Conservation (phyloP, 129 eudicot genomes). For the Helianthus tuberosus region DNA sequence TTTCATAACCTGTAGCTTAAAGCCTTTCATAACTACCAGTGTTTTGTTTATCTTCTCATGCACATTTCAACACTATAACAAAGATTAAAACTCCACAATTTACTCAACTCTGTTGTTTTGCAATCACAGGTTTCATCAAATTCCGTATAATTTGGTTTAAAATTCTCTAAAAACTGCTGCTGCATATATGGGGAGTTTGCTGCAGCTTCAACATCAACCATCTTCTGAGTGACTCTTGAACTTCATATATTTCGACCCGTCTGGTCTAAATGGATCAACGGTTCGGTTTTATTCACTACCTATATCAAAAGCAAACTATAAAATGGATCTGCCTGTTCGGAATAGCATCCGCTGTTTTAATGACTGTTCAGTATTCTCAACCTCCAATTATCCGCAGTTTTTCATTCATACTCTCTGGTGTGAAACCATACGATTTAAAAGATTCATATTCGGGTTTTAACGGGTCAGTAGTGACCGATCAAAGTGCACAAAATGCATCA, state of each 20-base stretch:
- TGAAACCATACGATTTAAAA: background rate
- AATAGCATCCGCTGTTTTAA: conserved; percentile 33
- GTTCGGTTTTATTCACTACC: conserved; percentile 21
- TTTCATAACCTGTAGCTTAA: background rate
- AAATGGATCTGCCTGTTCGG: conserved; percentile 42
- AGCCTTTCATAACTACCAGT: background rate
- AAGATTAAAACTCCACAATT: background rate
- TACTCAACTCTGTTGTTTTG: conserved; percentile 3
- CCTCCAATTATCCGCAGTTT: conserved; percentile 34
- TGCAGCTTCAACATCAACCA: background rate
- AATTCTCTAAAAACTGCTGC: background rate
- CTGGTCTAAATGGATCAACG: conserved; percentile 43
- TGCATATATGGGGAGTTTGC: conserved; percentile 1
- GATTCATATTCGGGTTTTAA: conserved; percentile 17
- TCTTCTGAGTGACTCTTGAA: conserved; percentile 9
- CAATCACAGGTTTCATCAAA: conserved; percentile 9
- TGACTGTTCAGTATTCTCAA: conserved; percentile 42
- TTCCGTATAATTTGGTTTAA: background rate
- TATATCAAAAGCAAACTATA: conserved; percentile 29
- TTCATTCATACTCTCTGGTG: conserved; percentile 37
- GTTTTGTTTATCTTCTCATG: background rate
- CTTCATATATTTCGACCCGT: conserved; percentile 6
- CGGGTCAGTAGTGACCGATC: background rate
- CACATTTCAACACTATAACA: background rate
- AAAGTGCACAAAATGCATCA: background rate